Base-by-base conservation (phyloP, 1,284 basidiomycete species). In the Sporisorium graminicola region DNA sequence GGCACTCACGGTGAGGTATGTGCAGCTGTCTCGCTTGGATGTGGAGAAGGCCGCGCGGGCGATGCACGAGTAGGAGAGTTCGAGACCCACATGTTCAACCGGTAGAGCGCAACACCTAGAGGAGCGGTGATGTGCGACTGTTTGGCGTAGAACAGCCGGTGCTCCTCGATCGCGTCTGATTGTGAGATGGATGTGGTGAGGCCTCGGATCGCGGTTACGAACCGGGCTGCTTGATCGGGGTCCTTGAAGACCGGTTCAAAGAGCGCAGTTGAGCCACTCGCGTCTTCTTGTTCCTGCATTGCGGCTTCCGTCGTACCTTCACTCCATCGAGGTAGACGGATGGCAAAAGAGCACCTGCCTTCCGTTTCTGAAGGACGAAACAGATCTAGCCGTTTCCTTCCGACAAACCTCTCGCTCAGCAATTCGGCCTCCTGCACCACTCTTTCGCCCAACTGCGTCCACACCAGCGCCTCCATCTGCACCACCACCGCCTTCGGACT, bases 31-130 rank as follows among this genome's bases (percentile, higher is more conserved):
- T 40, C 37, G 3, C 8, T 18, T 18, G 4, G n/a, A n/a, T n/a
- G 16, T 18, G 37, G 18, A 2, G 37, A 3, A n/a, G n/a, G 10
- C n/a, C n/a, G 40, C 16, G 37, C 16, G 4, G n/a, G n/a, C n/a
- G 8, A 4, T 40, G 35, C 3, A 40, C n/a, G 16, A 43, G 40
- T 18, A 43, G 37, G 18, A 16, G 37, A 18, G 40, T 43, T 43
- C 4, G 40, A 31, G 3, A 18, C 22, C 73, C 73, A 75, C 22
- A 75, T 35, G 6, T 64, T 56, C 20, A 75, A 44, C 26, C 73
- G 29, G 33, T 75, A 75, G 47, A 75, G 29, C 6, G 73, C 62
- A 18, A 75, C 35, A 0, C 67, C 73, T 3, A 75, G 40, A 5
- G 63, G 58, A 14, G 52, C 47, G 9, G 67, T 70, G 22, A 62